Base-by-base conservation (phyloP, 83 land plant species). In the Picea abies region DNA sequence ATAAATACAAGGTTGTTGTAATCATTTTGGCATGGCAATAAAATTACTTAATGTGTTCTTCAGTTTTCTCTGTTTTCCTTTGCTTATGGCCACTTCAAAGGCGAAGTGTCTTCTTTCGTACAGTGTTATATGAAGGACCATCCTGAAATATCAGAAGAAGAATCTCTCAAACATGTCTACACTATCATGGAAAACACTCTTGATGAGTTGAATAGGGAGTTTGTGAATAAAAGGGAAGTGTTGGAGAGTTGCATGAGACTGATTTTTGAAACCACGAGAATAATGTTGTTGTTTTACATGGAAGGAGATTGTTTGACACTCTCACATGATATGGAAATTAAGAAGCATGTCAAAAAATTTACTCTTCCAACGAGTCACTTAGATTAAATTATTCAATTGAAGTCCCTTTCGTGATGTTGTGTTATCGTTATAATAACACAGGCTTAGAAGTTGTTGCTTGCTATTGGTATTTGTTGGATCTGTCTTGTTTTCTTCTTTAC, bases 141-240 rank as follows among this genome's bases (percentile, higher is more conserved):
- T 60, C 84, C 60, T 3, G 15, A n/a, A 12, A 29, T 35, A 5
- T 60, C 80, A 0, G 70, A 76, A 23, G 12, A 82, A 76, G 81
- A 82, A 29, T 84, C 84, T 10, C 10, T 82, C 26, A 29, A 58
- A 4, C 39, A 82, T 29, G 25, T 82, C 17, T 56, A 76, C 15
- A 12, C 19, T 6, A 11, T 79, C 52, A 78, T 79, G 63, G 76
- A 86, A 14, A 65, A 52, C 0, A 19, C 64, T 15, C 39, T 86
- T 41, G 19, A 17, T 60, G 75, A 78, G 41, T 23, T 86, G 17
- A 60, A 65, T 49, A 61, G 83, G 41, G 82, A 83, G n/a, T 60
- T 44, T n/a, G 39, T 86, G 15, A 78, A 52, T 17, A 63, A 80
- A 2, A 60, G 63, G 1, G 49, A 61, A 0, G 60, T 83, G 5